phyloP scores from a whole-genome alignment of 495 filamentous ascomycete species.

The Penicillium odoratum region DNA sequence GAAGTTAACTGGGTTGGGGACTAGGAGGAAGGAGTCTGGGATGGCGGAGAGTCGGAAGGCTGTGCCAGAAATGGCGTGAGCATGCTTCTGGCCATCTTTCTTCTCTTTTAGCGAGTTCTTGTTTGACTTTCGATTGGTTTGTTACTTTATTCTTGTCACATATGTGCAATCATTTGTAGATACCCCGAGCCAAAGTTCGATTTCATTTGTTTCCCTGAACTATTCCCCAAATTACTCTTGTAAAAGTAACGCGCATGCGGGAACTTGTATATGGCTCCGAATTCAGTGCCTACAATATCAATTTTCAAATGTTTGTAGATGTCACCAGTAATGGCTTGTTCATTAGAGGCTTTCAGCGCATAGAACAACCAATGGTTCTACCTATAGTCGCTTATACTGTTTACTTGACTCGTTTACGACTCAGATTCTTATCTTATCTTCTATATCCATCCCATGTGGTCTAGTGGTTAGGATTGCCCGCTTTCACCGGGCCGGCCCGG shows the following conservation, averaged over 20 bases:
- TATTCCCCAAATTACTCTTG: no score
- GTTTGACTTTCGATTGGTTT: neutral
- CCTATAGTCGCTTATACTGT: no score
- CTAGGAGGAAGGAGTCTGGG: conserved; percentile 9
- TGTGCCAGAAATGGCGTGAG: conserved; percentile 6
- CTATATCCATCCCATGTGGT: neutral
- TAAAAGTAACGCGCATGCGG: no score
- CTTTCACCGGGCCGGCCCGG: neutral
- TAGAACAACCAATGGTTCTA: no score
- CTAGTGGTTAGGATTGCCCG: conserved; percentile 1
- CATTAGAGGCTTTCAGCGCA: no score
- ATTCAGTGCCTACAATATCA: no score
- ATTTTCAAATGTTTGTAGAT: neutral
- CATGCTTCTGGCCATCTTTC: neutral
- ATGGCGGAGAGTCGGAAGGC: neutral
- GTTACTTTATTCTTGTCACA: neutral
- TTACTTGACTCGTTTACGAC: no score
- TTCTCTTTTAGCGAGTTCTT: neutral
- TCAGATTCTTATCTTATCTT: no score
- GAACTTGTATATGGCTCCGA: no score
- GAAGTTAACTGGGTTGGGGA: conserved; percentile 26
- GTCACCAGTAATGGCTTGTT: no score
- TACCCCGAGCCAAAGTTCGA: neutral
- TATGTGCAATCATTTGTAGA: neutral
- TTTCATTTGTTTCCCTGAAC: neutral